Evolutionary conservation across 2,329 filamentous ascomycete genomes (phyloP).

Genomic region (Colletotrichum godetiae): DNA sequence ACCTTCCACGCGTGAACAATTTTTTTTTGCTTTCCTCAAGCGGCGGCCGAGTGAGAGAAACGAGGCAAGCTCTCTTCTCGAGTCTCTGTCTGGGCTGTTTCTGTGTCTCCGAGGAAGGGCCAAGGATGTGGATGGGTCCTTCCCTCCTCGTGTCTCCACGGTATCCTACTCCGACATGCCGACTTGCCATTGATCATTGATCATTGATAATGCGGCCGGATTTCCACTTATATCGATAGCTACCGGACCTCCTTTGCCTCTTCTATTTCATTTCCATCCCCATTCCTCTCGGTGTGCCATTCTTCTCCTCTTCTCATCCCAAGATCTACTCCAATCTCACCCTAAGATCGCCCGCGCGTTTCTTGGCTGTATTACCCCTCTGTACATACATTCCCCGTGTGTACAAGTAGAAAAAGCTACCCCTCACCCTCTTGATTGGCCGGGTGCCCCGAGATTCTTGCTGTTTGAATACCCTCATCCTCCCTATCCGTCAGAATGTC

Average conservation of each 20-base stretch:
- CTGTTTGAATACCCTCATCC: slow-evolving; percentile 13
- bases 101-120: neutral
- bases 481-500: slow-evolving; percentile 55
- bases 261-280: neutral
- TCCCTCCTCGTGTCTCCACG: neutral
- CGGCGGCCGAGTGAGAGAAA: neutral
- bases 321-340: slow-evolving; percentile 24
- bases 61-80: neutral
- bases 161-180: neutral
- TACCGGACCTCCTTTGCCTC: neutral
- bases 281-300: neutral
- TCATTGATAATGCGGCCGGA: slow-evolving; percentile 4
- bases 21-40: slow-evolving; percentile 4
- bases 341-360: slow-evolving; percentile 27
- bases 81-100: neutral
- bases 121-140: slow-evolving; percentile 1
- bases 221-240: neutral
- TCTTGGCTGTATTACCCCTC: neutral
- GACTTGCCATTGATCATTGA: neutral
- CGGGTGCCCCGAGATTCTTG: slow-evolving; percentile 12
- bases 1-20: neutral
- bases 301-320: slow-evolving; percentile 7
- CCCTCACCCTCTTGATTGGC: slow-evolving; percentile 8
- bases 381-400: slow-evolving; percentile 2
- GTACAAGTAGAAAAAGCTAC: slow-evolving; percentile 7